A percentile compares a stretch with the other conserved stretches of the same genome.
These are phyloP conservation scores for Claviceps capensis DNA, from an alignment of 2,329 filamentous ascomycete genomes.

Conservation along the genomic window DNA sequence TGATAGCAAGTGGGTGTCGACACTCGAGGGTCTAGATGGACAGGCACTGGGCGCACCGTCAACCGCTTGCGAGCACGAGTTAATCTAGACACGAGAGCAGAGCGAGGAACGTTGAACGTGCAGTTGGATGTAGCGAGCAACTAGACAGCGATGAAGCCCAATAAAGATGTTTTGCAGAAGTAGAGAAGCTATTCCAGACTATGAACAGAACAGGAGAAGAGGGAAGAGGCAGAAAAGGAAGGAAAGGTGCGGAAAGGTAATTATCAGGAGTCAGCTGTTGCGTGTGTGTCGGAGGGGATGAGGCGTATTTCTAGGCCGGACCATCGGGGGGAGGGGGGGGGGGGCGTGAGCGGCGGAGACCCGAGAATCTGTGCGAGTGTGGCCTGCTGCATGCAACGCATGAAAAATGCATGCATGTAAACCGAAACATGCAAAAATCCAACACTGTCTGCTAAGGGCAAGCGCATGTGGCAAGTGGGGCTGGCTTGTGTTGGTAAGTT, in stretches of 20 bases:
- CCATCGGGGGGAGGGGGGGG: no score
- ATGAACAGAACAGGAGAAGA: not conserved
- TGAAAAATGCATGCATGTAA: not conserved
- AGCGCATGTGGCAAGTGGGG: slow-evolving; percentile 6
- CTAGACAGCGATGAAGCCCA: no score
- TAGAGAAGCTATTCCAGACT: not conserved
- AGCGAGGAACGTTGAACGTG: not conserved
- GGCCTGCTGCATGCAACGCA: not conserved
- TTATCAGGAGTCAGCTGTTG: not conserved
- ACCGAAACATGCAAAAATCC: not conserved
- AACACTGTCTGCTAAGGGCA: not conserved
- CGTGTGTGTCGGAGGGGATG: not conserved
- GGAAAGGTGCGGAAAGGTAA: not conserved
- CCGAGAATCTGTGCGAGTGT: no score
- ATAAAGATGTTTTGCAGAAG: not conserved
- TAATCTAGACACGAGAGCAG: not conserved
- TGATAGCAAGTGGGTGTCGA: not conserved
- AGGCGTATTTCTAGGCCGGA: slow-evolving; percentile 9
- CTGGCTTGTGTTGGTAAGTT: slow-evolving; percentile 1
- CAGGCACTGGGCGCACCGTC: not conserved
- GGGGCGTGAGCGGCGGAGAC: not conserved
- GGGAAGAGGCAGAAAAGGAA: no score
- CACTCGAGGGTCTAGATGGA: not conserved
- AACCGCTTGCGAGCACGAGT: not conserved
- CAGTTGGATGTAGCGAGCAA: not conserved